phyloP scores from a whole-genome alignment of 331 rosid genomes.

The Spiraea crenata region DNA sequence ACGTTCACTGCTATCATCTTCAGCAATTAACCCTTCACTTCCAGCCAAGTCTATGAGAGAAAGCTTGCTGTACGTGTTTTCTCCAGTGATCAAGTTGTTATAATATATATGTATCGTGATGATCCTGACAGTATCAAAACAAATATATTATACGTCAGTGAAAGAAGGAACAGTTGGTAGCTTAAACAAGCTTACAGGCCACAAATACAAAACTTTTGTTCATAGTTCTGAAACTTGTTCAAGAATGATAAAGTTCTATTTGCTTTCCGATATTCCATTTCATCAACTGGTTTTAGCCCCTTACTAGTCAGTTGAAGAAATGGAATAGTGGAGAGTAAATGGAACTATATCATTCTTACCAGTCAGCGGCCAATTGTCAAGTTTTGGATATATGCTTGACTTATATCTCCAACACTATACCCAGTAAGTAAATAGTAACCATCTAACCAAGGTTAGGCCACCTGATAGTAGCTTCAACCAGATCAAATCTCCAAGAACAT shows the following conservation, averaged over 20 bases:
- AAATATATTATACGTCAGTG: conserved; percentile 35
- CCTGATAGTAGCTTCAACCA: conserved; percentile 4
- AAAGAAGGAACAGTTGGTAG: conserved; percentile 16
- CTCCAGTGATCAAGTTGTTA: conserved; percentile 70
- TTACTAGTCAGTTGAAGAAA: too few relatives aligned
- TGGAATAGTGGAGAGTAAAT: not conserved
- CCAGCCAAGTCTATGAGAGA: conserved; percentile 94
- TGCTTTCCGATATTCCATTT: not conserved
- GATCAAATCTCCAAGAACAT: not conserved
- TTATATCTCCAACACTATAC: not conserved
- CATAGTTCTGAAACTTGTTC: not conserved
- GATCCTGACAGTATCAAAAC: conserved; percentile 55
- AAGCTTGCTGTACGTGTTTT: conserved; percentile 81
- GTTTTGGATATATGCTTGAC: not conserved
- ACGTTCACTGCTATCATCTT: conserved; percentile 83
- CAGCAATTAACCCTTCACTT: conserved; percentile 85
- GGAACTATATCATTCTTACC: not conserved
- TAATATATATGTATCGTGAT: conserved; percentile 70
- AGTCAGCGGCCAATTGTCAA: not conserved
- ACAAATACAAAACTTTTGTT: not conserved
- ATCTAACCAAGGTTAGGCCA: not conserved
- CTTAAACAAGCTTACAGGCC: conserved; percentile 7
- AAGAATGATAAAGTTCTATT: not conserved
- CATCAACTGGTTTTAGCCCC: not conserved
- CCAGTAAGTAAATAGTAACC: not conserved